These are phyloP conservation scores for Scutellaria barbata DNA, from an alignment of 257 asterid species.

Conservation along the genomic window DNA sequence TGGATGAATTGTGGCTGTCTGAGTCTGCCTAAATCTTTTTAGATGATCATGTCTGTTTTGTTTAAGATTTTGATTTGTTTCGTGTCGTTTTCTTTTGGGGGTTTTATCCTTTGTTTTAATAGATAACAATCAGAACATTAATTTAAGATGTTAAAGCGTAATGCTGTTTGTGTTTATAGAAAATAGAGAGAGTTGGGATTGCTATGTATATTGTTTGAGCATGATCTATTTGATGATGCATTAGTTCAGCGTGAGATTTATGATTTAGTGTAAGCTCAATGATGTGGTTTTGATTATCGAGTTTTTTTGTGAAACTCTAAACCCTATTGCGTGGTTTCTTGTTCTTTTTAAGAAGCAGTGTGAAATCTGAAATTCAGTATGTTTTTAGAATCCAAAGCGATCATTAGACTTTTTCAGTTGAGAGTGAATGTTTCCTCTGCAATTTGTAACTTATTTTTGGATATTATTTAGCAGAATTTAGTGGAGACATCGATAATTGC, in stretches of 20 bases:
- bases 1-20: neutral
- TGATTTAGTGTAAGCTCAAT: neutral
- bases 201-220: neutral
- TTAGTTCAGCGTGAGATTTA: neutral
- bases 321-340: constrained; percentile 11
- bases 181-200: constrained; percentile 6
- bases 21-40: neutral
- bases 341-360: constrained; percentile 19
- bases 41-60: neutral
- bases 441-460: neutral
- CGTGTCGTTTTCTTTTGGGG: neutral
- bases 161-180: neutral
- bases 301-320: neutral
- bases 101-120: too few species aligned
- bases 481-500: neutral
- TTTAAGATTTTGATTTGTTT: constrained; percentile 7
- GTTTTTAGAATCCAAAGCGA: constrained; percentile 30
- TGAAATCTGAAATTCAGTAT: constrained; percentile 16
- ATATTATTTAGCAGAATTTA: neutral
- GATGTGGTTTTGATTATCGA: neutral
- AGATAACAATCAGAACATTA: neutral
- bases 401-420: neutral
- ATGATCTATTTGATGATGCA: constrained; percentile 27
- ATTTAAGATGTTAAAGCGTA: constrained; percentile 23
- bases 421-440: neutral